Conservation (phyloP, 1,139 yeast species). For the Saccharomyces hybrid region DNA sequence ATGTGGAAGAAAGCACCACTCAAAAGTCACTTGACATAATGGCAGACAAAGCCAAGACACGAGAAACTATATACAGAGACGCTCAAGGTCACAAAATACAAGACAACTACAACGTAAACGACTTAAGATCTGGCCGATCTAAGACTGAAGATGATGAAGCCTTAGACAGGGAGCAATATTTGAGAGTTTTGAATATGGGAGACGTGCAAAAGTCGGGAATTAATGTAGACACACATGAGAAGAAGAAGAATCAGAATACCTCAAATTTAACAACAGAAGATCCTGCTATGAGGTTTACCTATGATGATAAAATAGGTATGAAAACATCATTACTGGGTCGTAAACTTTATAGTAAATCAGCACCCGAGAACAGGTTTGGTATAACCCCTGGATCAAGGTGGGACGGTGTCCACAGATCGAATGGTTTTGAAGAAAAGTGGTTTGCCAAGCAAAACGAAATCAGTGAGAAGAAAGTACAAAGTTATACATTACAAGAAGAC, state of each 20-base stretch:
- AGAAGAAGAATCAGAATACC: background rate
- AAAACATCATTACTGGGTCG: constrained; percentile 36
- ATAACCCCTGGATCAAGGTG: constrained; percentile 77
- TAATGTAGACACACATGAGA: constrained; percentile 4
- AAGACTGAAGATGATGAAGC: constrained; percentile 29
- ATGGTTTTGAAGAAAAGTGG: constrained; percentile 75
- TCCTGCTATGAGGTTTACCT: constrained; percentile 49
- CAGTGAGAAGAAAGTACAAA: constrained; percentile 32
- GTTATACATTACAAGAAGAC: constrained; percentile 37
- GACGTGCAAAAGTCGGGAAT: constrained; percentile 34
- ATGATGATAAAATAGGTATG: constrained; percentile 5
- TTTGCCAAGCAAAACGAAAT: constrained; percentile 48
- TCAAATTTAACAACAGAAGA: constrained; percentile 39
- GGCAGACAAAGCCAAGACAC: too few species aligned
- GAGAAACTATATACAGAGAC: constrained; percentile 60
- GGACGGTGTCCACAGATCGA: constrained; percentile 91
- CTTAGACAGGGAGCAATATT: constrained; percentile 27
- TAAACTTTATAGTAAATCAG: constrained; percentile 43
- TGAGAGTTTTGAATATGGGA: constrained; percentile 39
- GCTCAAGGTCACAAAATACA: constrained; percentile 47
- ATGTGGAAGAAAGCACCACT: background rate
- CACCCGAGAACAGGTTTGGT: constrained; percentile 64
- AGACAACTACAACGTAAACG: constrained; percentile 32
- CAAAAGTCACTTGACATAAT: constrained; percentile 5
- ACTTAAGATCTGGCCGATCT: constrained; percentile 15